Percentiles rank a stretch among this genome's conserved stretches.
These are phyloP conservation scores for Hordeum pubiflorum DNA, from an alignment of 202 grass and related monocot genomes.

Conservation along the genomic window DNA sequence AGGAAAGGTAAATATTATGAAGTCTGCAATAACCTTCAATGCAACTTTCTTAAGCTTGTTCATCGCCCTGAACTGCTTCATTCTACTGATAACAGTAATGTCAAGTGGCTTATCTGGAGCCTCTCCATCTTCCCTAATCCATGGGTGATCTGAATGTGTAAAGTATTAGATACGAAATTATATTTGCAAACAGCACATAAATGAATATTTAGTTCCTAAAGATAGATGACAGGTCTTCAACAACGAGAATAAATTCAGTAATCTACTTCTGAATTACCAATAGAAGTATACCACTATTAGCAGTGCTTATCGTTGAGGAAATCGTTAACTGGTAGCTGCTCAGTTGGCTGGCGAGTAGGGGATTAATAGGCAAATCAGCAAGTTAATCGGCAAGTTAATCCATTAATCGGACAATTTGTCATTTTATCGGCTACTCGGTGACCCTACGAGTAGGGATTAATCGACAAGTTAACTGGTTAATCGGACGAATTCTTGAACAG, in stretches of 20 bases:
- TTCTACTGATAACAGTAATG: conserved; percentile 86
- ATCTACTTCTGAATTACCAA: not conserved
- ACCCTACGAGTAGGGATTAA: too few relatives aligned
- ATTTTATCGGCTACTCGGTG: too few relatives aligned
- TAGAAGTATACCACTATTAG: not conserved
- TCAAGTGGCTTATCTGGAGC: conserved; percentile 93
- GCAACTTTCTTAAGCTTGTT: conserved; percentile 99
- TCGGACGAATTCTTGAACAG: too few relatives aligned
- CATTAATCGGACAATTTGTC: too few relatives aligned
- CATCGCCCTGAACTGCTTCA: conserved; percentile 99
- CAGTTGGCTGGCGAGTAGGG: too few relatives aligned
- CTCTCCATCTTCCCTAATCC: conserved; percentile 98
- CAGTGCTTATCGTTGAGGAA: too few relatives aligned
- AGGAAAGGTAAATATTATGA: conserved; percentile 14
- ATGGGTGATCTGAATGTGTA: conserved; percentile 67
- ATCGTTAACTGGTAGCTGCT: too few relatives aligned
- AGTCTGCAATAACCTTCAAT: conserved; percentile 59
- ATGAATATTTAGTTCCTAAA: not conserved
- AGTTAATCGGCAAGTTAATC: too few relatives aligned
- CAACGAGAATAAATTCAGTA: not conserved
- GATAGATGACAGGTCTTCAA: not conserved
- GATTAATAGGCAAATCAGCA: too few relatives aligned
- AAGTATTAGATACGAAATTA: conserved; percentile 26
- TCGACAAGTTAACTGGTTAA: too few relatives aligned
- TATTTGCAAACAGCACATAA: not conserved